Conservation (phyloP, 129 eudicot genomes). For the Flaveria robusta region DNA sequence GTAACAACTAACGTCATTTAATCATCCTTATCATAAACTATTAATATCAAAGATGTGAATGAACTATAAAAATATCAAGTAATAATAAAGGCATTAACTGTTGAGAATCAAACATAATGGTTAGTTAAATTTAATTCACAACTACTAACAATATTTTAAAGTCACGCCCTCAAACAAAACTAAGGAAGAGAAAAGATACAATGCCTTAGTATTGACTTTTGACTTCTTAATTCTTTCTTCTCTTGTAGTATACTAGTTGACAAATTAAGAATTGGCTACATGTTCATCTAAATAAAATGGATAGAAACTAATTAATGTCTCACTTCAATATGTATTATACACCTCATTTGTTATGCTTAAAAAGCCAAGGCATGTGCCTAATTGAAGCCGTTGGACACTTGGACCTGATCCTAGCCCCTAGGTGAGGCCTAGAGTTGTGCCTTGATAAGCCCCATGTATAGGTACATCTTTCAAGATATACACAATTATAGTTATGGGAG, state of each 20-base stretch:
- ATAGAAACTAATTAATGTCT: background rate
- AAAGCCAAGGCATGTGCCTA: conserved; percentile 3
- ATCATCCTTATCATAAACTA: background rate
- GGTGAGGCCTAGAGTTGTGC: background rate
- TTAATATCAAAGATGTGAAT: background rate
- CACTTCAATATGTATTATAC: background rate
- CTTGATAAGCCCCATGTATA: background rate
- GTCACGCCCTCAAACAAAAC: no score
- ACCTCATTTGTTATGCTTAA: conserved; percentile 1
- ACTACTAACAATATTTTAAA: no score
- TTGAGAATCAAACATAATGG: no score
- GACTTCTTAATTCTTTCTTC: background rate
- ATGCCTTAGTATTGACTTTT: background rate
- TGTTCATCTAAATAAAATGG: background rate
- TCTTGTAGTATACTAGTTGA: background rate
- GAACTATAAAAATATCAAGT: background rate
- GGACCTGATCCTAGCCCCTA: background rate
- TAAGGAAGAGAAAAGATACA: no score
- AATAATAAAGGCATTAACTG: background rate
- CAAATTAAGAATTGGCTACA: background rate
- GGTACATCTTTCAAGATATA: background rate
- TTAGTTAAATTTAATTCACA: no score
- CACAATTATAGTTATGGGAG: conserved; percentile 4
- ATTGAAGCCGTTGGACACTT: background rate
- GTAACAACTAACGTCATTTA: background rate